Conservation (phyloP, 345 rosid species). For the Cardamine chenopodiifolia region DNA sequence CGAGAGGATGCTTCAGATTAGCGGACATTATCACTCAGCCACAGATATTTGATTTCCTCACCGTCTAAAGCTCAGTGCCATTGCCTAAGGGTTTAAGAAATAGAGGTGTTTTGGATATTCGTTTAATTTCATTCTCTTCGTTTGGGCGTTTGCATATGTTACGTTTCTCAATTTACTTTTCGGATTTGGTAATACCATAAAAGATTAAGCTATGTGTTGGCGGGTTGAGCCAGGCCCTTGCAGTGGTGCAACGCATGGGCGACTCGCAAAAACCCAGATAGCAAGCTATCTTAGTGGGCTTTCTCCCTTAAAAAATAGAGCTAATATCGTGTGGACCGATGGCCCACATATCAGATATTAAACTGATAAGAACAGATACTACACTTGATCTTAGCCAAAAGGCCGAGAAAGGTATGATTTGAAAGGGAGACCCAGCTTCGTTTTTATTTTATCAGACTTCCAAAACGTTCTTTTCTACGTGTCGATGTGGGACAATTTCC, state of each 20-base stretch:
- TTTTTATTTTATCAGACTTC: not conserved
- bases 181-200: too few species aligned
- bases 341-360: conserved; percentile 59
- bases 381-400: conserved; percentile 76
- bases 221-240: conserved; percentile 19
- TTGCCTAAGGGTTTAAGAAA: conserved; percentile 11
- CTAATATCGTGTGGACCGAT: conserved; percentile 27
- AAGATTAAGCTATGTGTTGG: not conserved
- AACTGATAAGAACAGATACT: conserved; percentile 71
- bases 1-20: conserved; percentile 46
- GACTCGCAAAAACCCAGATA: conserved; percentile 8
- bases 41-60: conserved; percentile 1
- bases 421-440: rapidly evolving
- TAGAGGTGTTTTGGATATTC: not conserved
- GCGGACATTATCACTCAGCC: conserved; percentile 47
- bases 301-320: conserved; percentile 8
- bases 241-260: conserved; percentile 24
- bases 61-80: not conserved
- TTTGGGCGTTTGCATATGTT: too few species aligned
- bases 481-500: conserved; percentile 36
- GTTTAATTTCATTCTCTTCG: not conserved
- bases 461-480: not conserved
- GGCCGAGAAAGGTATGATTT: conserved; percentile 45
- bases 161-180: too few species aligned
- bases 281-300: conserved; percentile 13